Conservation (phyloP, 2,329 filamentous ascomycete genomes). For the Arthrobotrys entomopaga region DNA sequence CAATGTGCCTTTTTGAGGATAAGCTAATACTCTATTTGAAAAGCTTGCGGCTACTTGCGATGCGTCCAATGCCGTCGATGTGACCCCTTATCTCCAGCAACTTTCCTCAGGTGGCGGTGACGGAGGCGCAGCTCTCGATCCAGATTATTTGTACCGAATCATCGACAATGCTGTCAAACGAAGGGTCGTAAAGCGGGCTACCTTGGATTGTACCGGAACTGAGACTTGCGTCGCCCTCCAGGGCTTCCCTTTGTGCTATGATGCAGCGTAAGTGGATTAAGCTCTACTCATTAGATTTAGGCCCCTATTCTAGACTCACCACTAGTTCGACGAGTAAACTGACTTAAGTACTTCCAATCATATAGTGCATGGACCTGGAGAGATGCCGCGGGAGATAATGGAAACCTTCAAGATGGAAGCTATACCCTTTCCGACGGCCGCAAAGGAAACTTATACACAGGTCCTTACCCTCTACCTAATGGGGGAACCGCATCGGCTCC, state of each 20-base stretch:
- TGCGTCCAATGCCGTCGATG: slow-evolving; percentile 25
- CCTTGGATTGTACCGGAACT: slow-evolving; percentile 22
- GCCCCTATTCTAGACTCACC: no score
- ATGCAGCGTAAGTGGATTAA: slow-evolving; percentile 16
- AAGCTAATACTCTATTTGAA: slow-evolving; percentile 16
- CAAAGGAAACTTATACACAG: slow-evolving; percentile 35
- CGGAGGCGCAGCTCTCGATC: slow-evolving; percentile 9
- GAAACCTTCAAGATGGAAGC: slow-evolving; percentile 34
- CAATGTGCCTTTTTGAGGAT: not conserved
- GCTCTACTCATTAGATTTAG: not conserved
- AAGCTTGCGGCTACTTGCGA: slow-evolving; percentile 27
- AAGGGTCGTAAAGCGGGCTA: slow-evolving; percentile 18
- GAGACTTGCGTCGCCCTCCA: slow-evolving; percentile 33
- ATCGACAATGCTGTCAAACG: slow-evolving; percentile 5
- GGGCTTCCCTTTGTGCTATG: slow-evolving; percentile 28
- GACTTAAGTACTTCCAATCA: not conserved
- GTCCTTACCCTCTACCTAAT: slow-evolving; percentile 33
- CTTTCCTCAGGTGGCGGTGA: not conserved
- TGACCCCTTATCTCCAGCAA: slow-evolving; percentile 30
- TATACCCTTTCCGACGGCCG: slow-evolving; percentile 36
- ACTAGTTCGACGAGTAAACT: not conserved
- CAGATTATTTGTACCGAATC: slow-evolving; percentile 24
- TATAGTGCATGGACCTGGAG: slow-evolving; percentile 31
- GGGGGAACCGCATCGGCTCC: slow-evolving; percentile 14
- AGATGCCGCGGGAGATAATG: slow-evolving; percentile 30